Evolutionary conservation across 352 stramenopile genomes (phyloP).

Genomic region (Poterioochromonas sp.): DNA sequence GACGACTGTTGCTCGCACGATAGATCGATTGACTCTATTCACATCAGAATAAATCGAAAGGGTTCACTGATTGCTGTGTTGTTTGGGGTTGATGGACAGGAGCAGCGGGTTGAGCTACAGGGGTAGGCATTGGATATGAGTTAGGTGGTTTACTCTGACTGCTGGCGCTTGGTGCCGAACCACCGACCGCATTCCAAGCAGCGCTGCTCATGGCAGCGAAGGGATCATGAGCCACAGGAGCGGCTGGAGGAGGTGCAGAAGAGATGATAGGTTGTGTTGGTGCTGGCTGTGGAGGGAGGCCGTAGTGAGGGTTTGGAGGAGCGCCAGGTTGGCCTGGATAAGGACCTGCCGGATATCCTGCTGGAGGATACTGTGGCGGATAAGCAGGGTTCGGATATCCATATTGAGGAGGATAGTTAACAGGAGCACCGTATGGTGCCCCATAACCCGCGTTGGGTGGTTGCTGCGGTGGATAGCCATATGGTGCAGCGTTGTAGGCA

Average conservation of each 20-base stretch:
- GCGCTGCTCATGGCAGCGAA: neutral
- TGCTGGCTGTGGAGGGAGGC: neutral
- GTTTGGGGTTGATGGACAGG: neutral
- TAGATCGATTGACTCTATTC: no score
- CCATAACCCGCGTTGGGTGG: neutral
- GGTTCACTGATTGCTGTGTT: neutral
- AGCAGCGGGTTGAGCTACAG: neutral
- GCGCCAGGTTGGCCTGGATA: neutral
- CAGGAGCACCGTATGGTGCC: neutral
- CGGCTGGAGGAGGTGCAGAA: neutral
- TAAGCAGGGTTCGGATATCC: neutral
- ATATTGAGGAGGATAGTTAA: neutral
- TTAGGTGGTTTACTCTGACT: neutral
- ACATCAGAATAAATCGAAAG: slow-evolving; percentile 31
- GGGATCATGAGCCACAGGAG: neutral
- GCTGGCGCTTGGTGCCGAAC: neutral
- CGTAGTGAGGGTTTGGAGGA: neutral
- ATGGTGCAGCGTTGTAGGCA: neutral
- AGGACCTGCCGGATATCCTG: neutral
- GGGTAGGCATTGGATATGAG: neutral
- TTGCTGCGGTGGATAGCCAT: neutral
- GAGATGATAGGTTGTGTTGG: neutral
- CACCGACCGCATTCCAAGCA: neutral
- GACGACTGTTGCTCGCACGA: no score
- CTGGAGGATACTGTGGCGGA: neutral